Base-by-base conservation (phyloP, 345 rosid species). In the Dipteronia dyeriana region DNA sequence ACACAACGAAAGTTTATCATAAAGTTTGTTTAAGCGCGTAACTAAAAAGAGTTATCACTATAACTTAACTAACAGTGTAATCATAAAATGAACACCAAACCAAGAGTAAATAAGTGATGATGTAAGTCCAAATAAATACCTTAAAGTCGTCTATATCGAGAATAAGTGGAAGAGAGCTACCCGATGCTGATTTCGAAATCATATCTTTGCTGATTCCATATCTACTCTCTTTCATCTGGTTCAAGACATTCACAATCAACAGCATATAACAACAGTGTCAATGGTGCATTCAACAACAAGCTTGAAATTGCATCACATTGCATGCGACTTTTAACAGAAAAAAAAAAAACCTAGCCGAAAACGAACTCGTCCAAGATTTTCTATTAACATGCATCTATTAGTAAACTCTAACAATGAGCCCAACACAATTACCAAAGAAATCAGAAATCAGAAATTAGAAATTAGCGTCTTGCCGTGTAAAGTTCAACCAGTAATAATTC, bases 121-220 rank as follows among this genome's bases (percentile, higher is more conserved):
- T 17, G 22, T 29, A n/a, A 47, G 67, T 80, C 68, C 67, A 23
- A 77, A 31, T 57, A 75, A 39, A 76, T 82, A 97, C 99, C 98
- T 94, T 97, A 82, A 97, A 97, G 84, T 97, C 98, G 5, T 91
- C 95, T 61, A 92, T 82, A 73, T 94, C 95, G 63, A 97, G 90
- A 86, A 97, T 94, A 79, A 97, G 86, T 13, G 97, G 93, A 79
- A 82, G 79, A 12, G 92, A 85, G 79, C 85, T 78, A 66, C 47
- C 91, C 19, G 98, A 86, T 34, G 94, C 73, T 51, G 97, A 77
- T 85, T 87, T 91, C 51, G 90, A 68, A 75, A 39, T 73, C 60
- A 76, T 89, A 66, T 84, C 85, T 49, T 79, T 75, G 83, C 73
- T 76, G 75, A 59, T 66, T 82, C 89, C 90, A 84, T 85, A 96